Evolutionary conservation across 192 early-diverging fungal genomes (phyloP), one percentile per base, ranked within the genome.

Genomic region (Entomortierella chlamydospora): DNA sequence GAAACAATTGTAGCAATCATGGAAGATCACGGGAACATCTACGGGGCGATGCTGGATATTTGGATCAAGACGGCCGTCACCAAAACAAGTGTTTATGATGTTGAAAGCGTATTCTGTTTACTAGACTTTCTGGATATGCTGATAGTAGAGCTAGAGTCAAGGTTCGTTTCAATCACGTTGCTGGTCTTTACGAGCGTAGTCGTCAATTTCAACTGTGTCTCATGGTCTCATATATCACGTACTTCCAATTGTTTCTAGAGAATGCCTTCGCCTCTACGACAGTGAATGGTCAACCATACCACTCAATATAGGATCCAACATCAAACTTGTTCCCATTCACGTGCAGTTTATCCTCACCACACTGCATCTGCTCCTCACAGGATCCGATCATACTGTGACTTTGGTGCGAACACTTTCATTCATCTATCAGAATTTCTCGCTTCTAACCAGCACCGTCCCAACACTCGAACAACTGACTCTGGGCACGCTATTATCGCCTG

Each of bases 91-190:
- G 60, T 87, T 39, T 83, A 79, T 61, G 86, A 82, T 42, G 82
- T 85, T 5, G 86, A 87, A 56, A 85, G 83, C 20, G 84, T 87
- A 22, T 87, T 83, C 68, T 87, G 86, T 65, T 51, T 86, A 18
- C 68, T 86, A 31, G 85, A 86, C 66, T 82, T 86, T 60, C 62
- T 86, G 56, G 85, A 86, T 17, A 84, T 77, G 54, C 58, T 86
- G 9, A 70, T 86, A 4, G 42, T 65, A 3, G 82, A 83, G 42
- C 65, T 84, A 11, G 84, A 85, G 54, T 55, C 67, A 25, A 79
- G 84, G 84, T 84, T 64, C 23, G 61, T 58, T 39, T 13, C 1
- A 10, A 2, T 23, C 15, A 28, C 15, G 23, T 25, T 30, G 6
- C 52, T 30, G 15, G 25, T 52, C 45, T 9, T 33, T 23, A 28